Conservation (phyloP, 75 land plant genomes). For the Selaginella moellendorffii region DNA sequence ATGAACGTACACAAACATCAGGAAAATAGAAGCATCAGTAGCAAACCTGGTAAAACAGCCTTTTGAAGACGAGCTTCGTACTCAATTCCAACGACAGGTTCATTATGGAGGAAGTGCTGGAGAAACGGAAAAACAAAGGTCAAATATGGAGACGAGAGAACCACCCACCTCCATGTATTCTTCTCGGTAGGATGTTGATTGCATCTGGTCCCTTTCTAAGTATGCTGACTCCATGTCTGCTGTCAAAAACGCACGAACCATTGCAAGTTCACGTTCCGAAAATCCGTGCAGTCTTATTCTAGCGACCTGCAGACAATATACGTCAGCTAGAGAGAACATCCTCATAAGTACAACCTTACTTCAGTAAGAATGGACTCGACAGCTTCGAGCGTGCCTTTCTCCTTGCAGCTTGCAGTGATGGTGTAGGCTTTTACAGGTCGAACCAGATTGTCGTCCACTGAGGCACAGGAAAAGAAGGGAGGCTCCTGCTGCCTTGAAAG, state of each 20-base stretch:
- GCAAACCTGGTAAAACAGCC: constrained; percentile 66
- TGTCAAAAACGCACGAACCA: constrained; percentile 73
- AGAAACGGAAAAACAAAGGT: constrained; percentile 11
- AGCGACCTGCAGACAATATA: constrained; percentile 47
- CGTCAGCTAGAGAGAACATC: neutral
- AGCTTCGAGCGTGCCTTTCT: constrained; percentile 67
- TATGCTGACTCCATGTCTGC: constrained; percentile 96
- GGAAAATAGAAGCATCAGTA: neutral
- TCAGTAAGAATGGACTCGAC: constrained; percentile 75
- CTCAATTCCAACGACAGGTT: constrained; percentile 87
- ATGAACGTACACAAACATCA: neutral
- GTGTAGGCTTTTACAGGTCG: constrained; percentile 77
- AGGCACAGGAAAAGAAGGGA: constrained; percentile 82
- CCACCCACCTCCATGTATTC: constrained; percentile 63
- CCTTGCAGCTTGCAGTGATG: constrained; percentile 70
- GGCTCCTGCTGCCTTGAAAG: constrained; percentile 74
- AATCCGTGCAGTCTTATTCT: constrained; percentile 84
- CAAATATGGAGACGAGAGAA: neutral
- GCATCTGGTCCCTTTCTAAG: constrained; percentile 87
- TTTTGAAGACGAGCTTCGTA: constrained; percentile 93
- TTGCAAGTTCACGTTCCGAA: constrained; percentile 81
- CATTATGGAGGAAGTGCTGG: constrained; percentile 79
- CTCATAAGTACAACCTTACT: constrained; percentile 26
- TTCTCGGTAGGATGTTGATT: constrained; percentile 76
- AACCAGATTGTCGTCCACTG: constrained; percentile 58